Base-by-base conservation (phyloP, 192 early-diverging fungal genomes). In the Gamsiella multidivaricata region DNA sequence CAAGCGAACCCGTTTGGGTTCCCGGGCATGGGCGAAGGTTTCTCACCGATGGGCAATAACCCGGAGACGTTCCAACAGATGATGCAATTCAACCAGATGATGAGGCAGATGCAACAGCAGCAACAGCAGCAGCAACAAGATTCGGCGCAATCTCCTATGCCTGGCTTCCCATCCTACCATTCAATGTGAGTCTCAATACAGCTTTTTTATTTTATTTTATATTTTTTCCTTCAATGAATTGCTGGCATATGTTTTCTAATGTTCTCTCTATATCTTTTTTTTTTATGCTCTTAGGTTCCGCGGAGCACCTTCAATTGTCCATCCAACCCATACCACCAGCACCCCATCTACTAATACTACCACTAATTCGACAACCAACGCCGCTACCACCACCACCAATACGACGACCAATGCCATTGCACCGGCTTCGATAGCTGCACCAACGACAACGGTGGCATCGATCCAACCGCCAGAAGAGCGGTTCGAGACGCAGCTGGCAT, bases 401-500 rank as follows among this genome's bases (percentile, higher is more conserved):
- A 0, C 68, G 2, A 33, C 55, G 5, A 46, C 53, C 29, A 33
- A 54, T 28, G 28, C 71, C 23, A 54, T 46, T 18, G 33, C 58
- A 25, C n/a, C 46, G 18, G 47, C 29, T 45, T 23, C 49, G 46
- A 23, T 15, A 20, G 23, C 54, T 57, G 31, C 61, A 2, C 23
- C 34, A 5, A 55, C 70, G 1, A 8, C 55, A 7, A 61, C 68
- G 20, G 47, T 36, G 8, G 29, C 61, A 70, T 52, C 60, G 14
- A 50, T 72, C 36, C 75, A 86, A 56, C 78, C 88, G 31, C 81
- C 89, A 70, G 85, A 90, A 81, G 62, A 70, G 60, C 87, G 87
- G 39, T 94, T 90, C 79, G 84, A 82, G 54, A 66, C 82, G 46
- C 86, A 93, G 83, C 80, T 95, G 36, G 86, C 80, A 15, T 90